phyloP scores from a whole-genome alignment of 2,329 filamentous ascomycete species.

The Monosporascus sp. region DNA sequence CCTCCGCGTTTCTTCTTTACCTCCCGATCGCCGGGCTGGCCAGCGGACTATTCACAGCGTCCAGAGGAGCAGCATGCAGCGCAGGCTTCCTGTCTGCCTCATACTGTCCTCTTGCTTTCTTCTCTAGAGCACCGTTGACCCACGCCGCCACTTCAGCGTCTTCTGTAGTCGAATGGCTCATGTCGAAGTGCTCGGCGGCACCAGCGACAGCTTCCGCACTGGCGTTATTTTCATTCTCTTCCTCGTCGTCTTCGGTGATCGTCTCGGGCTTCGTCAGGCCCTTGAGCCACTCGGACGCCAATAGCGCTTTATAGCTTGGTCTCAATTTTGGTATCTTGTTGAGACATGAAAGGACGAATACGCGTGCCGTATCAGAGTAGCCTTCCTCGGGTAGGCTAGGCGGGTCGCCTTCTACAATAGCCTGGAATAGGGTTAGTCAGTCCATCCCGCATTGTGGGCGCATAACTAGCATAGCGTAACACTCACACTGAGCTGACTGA shows the following conservation, averaged over 20 bases:
- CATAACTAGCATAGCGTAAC: conserved; percentile 2
- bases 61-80: conserved; percentile 79
- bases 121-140: conserved; percentile 69
- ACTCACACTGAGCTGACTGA: conserved; percentile 92
- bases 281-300: conserved; percentile 84
- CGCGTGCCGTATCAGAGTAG: conserved; percentile 73
- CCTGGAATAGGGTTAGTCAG: conserved; percentile 48
- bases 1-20: conserved; percentile 1
- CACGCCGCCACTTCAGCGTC: conserved; percentile 83
- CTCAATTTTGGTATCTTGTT: conserved; percentile 89
- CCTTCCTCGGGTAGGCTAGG: conserved; percentile 74
- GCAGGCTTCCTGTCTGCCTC: conserved; percentile 64
- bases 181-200: conserved; percentile 38
- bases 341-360: conserved; percentile 84
- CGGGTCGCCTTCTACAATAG: conserved; percentile 95
- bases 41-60: conserved; percentile 56
- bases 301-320: conserved; percentile 88
- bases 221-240: conserved; percentile 26
- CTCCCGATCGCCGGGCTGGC: conserved; percentile 30
- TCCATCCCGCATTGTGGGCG: neutral
- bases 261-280: conserved; percentile 65
- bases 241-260: conserved; percentile 31
- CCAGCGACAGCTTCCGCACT: conserved; percentile 37
- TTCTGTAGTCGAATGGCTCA: conserved; percentile 44
- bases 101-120: conserved; percentile 52